These are phyloP conservation scores for Anthracocystis walkeri DNA, from an alignment of 1,284 basidiomycete genomes.

Conservation along the genomic window DNA sequence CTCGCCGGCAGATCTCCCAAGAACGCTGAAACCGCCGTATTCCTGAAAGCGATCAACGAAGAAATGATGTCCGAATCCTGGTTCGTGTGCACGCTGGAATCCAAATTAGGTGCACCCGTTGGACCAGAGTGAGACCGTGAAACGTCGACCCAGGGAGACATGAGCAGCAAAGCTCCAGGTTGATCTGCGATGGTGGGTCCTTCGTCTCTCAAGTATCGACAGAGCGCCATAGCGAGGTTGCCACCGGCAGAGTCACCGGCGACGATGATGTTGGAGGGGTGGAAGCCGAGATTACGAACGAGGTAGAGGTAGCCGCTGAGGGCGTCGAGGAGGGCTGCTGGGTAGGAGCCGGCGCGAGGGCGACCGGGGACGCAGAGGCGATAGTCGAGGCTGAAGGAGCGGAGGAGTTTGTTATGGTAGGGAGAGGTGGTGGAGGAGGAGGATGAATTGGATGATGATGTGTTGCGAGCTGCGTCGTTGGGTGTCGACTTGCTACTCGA, in stretches of 20 bases:
- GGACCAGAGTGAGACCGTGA: slow-evolving; percentile 66
- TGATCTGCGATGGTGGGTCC: slow-evolving; percentile 27
- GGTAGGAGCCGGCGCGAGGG: slow-evolving; percentile 56
- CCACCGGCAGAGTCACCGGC: slow-evolving; percentile 80
- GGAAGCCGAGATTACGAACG: slow-evolving; percentile 52
- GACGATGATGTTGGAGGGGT: slow-evolving; percentile 74
- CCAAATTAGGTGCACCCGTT: slow-evolving; percentile 53
- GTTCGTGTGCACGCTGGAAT: slow-evolving; percentile 55
- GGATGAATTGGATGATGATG: slow-evolving; percentile 2
- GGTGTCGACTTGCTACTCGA: not conserved
- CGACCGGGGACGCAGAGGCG: slow-evolving; percentile 57
- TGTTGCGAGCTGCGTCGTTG: not conserved
- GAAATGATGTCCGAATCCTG: slow-evolving; percentile 60
- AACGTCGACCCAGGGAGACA: slow-evolving; percentile 66
- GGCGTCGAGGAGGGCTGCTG: slow-evolving; percentile 63
- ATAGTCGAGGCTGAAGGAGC: slow-evolving; percentile 65
- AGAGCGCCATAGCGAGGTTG: slow-evolving; percentile 75
- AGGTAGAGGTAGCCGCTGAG: slow-evolving; percentile 65
- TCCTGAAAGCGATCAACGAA: slow-evolving; percentile 58
- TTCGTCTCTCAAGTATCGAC: slow-evolving; percentile 68
- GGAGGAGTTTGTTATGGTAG: slow-evolving; percentile 37
- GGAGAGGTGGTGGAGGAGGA: slow-evolving; percentile 12
- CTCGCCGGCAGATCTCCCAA: slow-evolving; percentile 60
- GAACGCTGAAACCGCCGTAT: slow-evolving; percentile 63
- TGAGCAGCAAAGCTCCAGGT: slow-evolving; percentile 55